Evolutionary conservation across 2,329 filamentous ascomycete species (phyloP), one percentile per base, ranked within the genome.

Genomic region (Aureobasidium vineae): DNA sequence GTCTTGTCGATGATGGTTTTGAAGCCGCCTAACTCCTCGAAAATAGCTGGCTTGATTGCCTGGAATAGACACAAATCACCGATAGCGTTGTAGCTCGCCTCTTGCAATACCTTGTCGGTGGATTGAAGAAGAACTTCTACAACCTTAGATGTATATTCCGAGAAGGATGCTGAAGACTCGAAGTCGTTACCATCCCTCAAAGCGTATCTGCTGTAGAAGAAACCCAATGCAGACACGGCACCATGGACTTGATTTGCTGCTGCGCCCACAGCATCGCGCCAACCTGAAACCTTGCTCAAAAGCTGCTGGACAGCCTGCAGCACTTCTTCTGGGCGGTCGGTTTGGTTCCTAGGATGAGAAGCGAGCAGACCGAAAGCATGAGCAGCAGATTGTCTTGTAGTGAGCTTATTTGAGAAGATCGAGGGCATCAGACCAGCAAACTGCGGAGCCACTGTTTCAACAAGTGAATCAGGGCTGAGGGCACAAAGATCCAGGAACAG

Each of bases 341-440:
- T 72, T 36, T 77, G 73, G 74, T 63, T 61, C 11, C 15, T 47
- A 19, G 71, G 68, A 65, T 94, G 90, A 0, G 91, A 89, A 0
- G 85, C 87, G 5, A 97, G 77, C 15, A 97, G 89, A 0, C 92
- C 93, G 71, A 92, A 86, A 0, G 87, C 85, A 68, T 87, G 87
- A 19, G 91, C 88, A 1, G 88, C 88, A 33, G 88, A 80, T 43
- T 82, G 80, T 41, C 93, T 85, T 6, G 89, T 83, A 65, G 86
- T 84, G 68, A 86, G 84, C 70, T 90, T 89, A 74, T 93, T 95
- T 6, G 90, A 92, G 68, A 83, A 83, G 64, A 93, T 80, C 11
- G 88, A 80, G 10, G 82, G 79, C 31, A 88, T 75, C 21, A 96
- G 77, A 53, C 84, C 81, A 7, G 77, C 75, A 1, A 82, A 79